A percentile compares a stretch with the other conserved stretches of the same genome.
Evolutionary conservation across 768 basidiomycete species (phyloP).

Genomic region (Lentinula edodes): DNA sequence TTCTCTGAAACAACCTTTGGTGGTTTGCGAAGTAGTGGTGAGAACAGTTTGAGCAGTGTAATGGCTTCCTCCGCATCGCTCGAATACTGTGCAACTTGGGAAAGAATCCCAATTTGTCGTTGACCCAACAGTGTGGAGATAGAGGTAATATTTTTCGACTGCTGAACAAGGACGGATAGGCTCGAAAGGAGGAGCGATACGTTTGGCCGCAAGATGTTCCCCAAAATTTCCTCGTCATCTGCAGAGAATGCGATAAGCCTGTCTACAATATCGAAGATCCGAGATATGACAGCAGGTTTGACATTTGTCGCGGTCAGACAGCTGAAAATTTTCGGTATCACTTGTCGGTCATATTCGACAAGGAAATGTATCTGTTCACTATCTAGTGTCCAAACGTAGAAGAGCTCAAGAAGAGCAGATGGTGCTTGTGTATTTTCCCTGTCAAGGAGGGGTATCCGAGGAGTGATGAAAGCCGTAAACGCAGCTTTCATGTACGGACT

Average conservation of each 20-base stretch:
- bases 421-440: constrained; percentile 90
- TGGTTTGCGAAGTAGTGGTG: constrained; percentile 76
- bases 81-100: constrained; percentile 71
- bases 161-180: constrained; percentile 63
- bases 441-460: constrained; percentile 70
- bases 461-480: constrained; percentile 73
- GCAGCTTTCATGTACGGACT: constrained; percentile 58
- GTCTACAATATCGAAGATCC: constrained; percentile 84
- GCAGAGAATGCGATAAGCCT: constrained; percentile 53
- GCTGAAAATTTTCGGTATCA: constrained; percentile 74
- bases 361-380: constrained; percentile 57
- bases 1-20: constrained; percentile 76
- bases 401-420: constrained; percentile 81
- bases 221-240: constrained; percentile 43
- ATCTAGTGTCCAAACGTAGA: constrained; percentile 68
- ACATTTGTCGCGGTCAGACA: constrained; percentile 81
- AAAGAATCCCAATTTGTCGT: constrained; percentile 78
- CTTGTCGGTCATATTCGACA: constrained; percentile 58
- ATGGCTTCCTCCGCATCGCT: constrained; percentile 66
- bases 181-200: constrained; percentile 67
- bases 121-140: constrained; percentile 66
- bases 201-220: constrained; percentile 60
- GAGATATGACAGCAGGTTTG: constrained; percentile 76
- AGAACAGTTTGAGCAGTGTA: constrained; percentile 64
- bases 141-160: constrained; percentile 42